Base-by-base conservation (phyloP, 1,284 basidiomycete genomes). In the Cystobasidiaceae sp. region DNA sequence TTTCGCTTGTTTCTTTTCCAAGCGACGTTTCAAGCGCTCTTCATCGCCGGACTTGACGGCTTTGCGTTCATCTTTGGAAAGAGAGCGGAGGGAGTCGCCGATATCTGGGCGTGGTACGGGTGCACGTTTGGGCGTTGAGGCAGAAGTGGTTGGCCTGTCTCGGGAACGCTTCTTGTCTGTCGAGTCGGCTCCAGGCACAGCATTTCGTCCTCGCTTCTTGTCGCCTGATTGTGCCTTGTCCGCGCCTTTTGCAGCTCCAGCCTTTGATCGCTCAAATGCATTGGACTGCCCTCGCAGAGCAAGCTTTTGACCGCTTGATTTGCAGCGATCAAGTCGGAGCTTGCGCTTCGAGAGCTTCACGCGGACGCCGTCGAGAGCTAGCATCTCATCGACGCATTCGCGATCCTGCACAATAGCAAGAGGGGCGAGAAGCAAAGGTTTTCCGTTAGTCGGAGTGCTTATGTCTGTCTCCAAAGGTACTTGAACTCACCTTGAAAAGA, bases 311-410 rank as follows among this genome's bases (percentile, higher is more conserved):
- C 9, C n/a, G 8, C 39, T 34, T 11, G 54, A 28, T 71, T 69
- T 13, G 69, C 68, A 21, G 71, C 70, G 28, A 72, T 71, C 34
- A 75, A 94, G 84, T 17, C 92, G 86, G 2, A 94, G 81, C 71
- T 86, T 89, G 65, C 90, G 88, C 77, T 93, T 93, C 13, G 89
- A 89, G 73, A 94, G 89, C 76, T 88, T 90, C 75, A 94, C 84
- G 69, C 86, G 87, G 33, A 76, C 77, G 19, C 82, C 79, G 49
- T 89, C 86, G 23, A 94, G 78, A 0, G 88, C 87, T 32, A 96
- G 80, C 39, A 94, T 78, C 77, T 94, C 90, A 75, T 96, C 93
- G 1, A 93, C 89, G 72, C 89, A 91, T 75, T 86, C 85, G 2
- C 86, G 85, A 73, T 93, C 89, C 91, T 94, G 69, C 43, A 39